These are phyloP conservation scores for Neofusicoccum kwambonambiense DNA, from an alignment of 2,329 filamentous ascomycete genomes.

Conservation along the genomic window DNA sequence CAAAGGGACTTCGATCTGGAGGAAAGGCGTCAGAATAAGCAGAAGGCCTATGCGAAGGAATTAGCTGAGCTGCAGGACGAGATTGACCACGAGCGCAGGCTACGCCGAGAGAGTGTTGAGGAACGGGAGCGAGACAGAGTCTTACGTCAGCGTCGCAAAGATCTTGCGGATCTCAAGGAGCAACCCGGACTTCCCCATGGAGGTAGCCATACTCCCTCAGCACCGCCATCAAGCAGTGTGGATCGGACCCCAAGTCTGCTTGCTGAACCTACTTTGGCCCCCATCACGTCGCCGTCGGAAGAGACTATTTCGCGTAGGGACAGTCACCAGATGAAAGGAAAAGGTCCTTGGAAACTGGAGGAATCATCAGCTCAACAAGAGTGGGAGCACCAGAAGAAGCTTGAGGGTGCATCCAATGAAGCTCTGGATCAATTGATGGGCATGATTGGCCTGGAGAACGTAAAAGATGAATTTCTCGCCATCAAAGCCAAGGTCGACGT, in stretches of 20 bases:
- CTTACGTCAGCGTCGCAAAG: slow-evolving; percentile 47
- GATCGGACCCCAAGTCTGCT: neutral
- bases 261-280: neutral
- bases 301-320: neutral
- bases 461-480: slow-evolving; percentile 62
- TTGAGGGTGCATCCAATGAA: slow-evolving; percentile 51
- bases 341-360: neutral
- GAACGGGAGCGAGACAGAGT: slow-evolving; percentile 44
- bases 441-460: slow-evolving; percentile 69
- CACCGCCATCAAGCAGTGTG: too few relatives aligned
- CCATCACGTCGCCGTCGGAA: neutral
- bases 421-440: slow-evolving; percentile 64
- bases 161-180: slow-evolving; percentile 45
- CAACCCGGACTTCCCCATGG: neutral
- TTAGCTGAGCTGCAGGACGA: slow-evolving; percentile 56
- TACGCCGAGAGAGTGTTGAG: slow-evolving; percentile 45
- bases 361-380: slow-evolving; percentile 47
- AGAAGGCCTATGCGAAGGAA: slow-evolving; percentile 46
- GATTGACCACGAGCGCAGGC: slow-evolving; percentile 49
- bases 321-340: neutral
- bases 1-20: slow-evolving; percentile 55
- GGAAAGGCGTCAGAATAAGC: slow-evolving; percentile 43
- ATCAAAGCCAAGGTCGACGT: slow-evolving; percentile 66
- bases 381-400: slow-evolving; percentile 62
- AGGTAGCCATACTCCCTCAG: too few relatives aligned